Evolutionary conservation across 1,284 basidiomycete species (phyloP).

Genomic region (Ustilago trichophora): DNA sequence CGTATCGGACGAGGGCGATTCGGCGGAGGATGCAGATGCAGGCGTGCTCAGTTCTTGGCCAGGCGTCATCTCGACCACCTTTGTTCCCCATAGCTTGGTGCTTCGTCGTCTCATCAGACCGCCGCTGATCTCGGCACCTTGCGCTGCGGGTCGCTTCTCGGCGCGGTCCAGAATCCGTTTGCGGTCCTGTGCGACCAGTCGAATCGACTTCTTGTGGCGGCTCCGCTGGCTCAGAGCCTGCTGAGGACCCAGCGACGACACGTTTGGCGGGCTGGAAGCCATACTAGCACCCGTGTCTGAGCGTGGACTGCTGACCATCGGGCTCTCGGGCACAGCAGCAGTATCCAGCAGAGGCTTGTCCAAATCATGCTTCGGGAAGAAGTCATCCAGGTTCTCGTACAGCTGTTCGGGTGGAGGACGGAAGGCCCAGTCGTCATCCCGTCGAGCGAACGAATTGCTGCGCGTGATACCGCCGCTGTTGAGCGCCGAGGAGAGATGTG

Average conservation of each 20-base stretch:
- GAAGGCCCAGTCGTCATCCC: constrained; percentile 69
- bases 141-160: constrained; percentile 64
- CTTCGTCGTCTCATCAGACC: constrained; percentile 78
- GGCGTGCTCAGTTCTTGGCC: constrained; percentile 67
- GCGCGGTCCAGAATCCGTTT: constrained; percentile 63
- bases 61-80: constrained; percentile 89
- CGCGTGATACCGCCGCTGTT: constrained; percentile 44
- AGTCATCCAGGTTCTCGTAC: constrained; percentile 89
- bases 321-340: constrained; percentile 75
- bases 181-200: constrained; percentile 80
- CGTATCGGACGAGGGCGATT: constrained; percentile 60
- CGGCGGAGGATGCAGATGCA: constrained; percentile 53
- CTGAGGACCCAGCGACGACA: constrained; percentile 3
- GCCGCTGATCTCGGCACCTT: constrained; percentile 68
- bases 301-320: constrained; percentile 66
- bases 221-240: constrained; percentile 27
- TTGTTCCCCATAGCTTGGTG: constrained; percentile 95
- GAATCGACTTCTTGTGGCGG: constrained; percentile 83
- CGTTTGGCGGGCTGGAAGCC: constrained; percentile 12
- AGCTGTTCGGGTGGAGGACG: constrained; percentile 93
- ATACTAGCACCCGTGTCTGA: constrained; percentile 19
- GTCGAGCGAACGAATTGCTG: constrained; percentile 55
- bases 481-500: constrained; percentile 21
- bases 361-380: constrained; percentile 95
- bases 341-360: constrained; percentile 93